phyloP scores from a whole-genome alignment of 768 basidiomycete species.

The Lactarius indigo region DNA sequence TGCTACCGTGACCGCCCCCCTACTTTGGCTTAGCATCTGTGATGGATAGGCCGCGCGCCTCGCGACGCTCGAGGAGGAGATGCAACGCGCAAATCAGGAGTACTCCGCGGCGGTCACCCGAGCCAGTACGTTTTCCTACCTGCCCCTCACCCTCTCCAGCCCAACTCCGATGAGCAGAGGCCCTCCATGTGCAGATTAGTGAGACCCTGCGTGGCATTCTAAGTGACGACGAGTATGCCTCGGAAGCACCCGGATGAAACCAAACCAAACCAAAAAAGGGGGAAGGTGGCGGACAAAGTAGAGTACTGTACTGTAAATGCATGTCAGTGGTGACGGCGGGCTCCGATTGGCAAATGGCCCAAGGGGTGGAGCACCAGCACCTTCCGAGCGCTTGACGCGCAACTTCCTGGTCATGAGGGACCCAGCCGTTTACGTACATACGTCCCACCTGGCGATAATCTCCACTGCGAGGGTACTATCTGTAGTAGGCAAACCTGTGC shows the following conservation, averaged over 20 bases:
- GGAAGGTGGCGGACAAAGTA: background rate
- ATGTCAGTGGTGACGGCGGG: background rate
- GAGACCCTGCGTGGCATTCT: constrained; percentile 57
- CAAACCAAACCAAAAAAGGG: background rate
- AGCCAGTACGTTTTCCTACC: constrained; percentile 55
- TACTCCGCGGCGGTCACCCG: constrained; percentile 69
- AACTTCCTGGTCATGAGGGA: background rate
- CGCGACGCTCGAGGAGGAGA: constrained; percentile 62
- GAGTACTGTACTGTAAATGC: background rate
- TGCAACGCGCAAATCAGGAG: constrained; percentile 69
- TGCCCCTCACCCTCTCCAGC: background rate
- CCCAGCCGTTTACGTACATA: background rate
- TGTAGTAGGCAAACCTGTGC: background rate
- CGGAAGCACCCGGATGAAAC: constrained; percentile 27
- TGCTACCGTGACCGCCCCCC: background rate
- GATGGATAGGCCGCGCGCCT: constrained; percentile 58
- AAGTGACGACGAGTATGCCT: constrained; percentile 44
- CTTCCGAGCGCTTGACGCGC: background rate
- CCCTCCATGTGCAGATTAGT: constrained; percentile 56
- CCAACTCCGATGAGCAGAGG: constrained; percentile 38
- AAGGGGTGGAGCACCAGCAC: background rate
- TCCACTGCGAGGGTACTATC: background rate
- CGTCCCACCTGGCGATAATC: background rate
- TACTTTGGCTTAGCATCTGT: background rate
- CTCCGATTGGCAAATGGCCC: background rate